Percentiles rank a stretch among this genome's conserved stretches.
Conservation (phyloP, 192 early-diverging fungal species). For the Backusella mclennaniae region DNA sequence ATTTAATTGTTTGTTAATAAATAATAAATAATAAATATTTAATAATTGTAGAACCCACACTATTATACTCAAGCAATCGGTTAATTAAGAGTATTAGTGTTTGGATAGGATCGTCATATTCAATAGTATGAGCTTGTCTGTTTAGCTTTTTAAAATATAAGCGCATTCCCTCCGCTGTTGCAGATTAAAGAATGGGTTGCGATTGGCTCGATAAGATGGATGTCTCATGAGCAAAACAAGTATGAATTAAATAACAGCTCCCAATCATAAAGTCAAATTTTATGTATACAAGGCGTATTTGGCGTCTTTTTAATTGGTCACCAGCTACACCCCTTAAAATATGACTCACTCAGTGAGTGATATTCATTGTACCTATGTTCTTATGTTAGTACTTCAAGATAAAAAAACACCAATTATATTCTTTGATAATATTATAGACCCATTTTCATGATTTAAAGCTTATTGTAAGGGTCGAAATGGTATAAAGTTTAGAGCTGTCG, state of each 20-base stretch:
- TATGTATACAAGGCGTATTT: slow-evolving; percentile 2
- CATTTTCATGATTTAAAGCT: neutral
- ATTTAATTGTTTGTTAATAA: neutral
- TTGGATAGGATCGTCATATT: neutral
- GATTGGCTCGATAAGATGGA: slow-evolving; percentile 4
- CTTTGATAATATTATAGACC: neutral
- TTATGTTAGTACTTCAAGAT: neutral
- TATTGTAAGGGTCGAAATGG: neutral
- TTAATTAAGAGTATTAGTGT: neutral
- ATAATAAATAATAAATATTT: neutral
- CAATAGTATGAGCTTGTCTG: neutral
- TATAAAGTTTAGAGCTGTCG: neutral
- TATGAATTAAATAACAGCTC: neutral
- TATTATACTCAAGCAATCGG: neutral
- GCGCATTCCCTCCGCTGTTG: neutral
- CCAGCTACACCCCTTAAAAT: neutral
- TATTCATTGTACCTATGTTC: slow-evolving; percentile 5
- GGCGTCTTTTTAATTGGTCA: slow-evolving; percentile 4
- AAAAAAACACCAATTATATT: slow-evolving; percentile 4
- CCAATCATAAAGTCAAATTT: neutral
- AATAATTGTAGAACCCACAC: neutral
- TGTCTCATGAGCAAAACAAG: slow-evolving; percentile 2
- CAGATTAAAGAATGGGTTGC: neutral
- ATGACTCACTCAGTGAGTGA: neutral
- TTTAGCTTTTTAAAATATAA: neutral